Conservation (phyloP, 345 rosid species). For the Lepidium sativum region DNA sequence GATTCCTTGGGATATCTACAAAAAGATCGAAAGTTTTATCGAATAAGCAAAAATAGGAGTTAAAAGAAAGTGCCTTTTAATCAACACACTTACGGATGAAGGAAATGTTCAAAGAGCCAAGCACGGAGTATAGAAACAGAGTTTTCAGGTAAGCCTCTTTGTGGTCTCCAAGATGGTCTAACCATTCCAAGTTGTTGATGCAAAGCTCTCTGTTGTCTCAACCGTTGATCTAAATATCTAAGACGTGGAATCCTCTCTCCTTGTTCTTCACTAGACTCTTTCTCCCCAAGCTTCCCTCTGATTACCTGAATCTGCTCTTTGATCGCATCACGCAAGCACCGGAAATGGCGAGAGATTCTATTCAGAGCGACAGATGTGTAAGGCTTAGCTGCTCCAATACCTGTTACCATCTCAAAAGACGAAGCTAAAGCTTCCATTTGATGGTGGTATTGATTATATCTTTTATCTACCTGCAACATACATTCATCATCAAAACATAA, state of each 20-base stretch:
- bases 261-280: slow-evolving; percentile 43
- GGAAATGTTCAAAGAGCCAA: slow-evolving; percentile 98
- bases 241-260: slow-evolving; percentile 66
- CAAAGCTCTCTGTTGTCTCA: slow-evolving; percentile 84
- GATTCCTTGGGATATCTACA: slow-evolving; percentile 89
- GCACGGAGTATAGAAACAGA: slow-evolving; percentile 89
- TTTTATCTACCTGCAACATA: slow-evolving; percentile 59
- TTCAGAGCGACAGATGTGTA: slow-evolving; percentile 87
- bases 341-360: slow-evolving; percentile 81
- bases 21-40: neutral
- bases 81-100: slow-evolving; percentile 81
- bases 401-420: slow-evolving; percentile 71
- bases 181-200: slow-evolving; percentile 94
- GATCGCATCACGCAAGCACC: slow-evolving; percentile 73
- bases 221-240: slow-evolving; percentile 74
- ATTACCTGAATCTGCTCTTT: slow-evolving; percentile 48
- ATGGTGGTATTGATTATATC: slow-evolving; percentile 72
- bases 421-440: slow-evolving; percentile 79
- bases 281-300: slow-evolving; percentile 70
- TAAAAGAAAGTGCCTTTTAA: neutral
- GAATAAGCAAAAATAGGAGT: neutral
- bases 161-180: slow-evolving; percentile 97
- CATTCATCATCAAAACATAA: neutral
- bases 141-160: slow-evolving; percentile 93
- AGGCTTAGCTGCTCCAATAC: slow-evolving; percentile 79